Base-by-base conservation (phyloP, 768 basidiomycete genomes). In the Cytidiella melzeri region DNA sequence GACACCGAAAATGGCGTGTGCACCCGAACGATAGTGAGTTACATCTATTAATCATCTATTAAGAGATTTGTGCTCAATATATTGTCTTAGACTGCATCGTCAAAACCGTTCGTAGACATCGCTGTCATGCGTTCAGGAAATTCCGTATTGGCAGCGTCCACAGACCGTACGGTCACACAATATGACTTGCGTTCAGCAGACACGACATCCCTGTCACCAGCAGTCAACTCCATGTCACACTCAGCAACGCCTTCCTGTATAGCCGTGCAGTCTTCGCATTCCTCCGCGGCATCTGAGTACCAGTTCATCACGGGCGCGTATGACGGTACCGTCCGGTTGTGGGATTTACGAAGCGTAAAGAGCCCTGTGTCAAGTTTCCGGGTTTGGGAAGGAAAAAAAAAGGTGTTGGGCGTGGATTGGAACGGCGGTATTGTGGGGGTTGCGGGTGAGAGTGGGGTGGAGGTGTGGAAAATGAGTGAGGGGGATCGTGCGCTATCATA, bases 1-100 rank as follows among this genome's bases (percentile, higher is more conserved):
- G 92, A 96, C 60, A 72, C 85, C 3, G 86, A 90, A 56, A 75
- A 71, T 34, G 91, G 87, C 2, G 67, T 90, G 4, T 92, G 86
- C 51, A 70, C 74, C 0, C 63, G 76, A 39, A 89, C 87, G 1
- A 80, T 88, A 40, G 87, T 90, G 55, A 52, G 83, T 71, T n/a
- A n/a, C n/a, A n/a, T n/a, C n/a, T 6, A 4, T 34, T 24, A 15
- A n/a, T 36, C 10, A 48, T n/a, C 18, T 26, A 26, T 2, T 47
- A n/a, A n/a, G n/a, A n/a, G 19, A 18, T 46, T 19, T 36, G 28
- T 48, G 7, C 18, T 24, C 21, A 41, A 43, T 43, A 24, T 43
- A 26, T 13, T 46, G 20, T 7, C 26, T 15, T 25, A 91, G 88
- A 75, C 73, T 10, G 76, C 80, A 0, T 73, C 86, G 0, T 83